These are phyloP conservation scores for Trichophyton simii DNA, from an alignment of 2,329 filamentous ascomycete genomes.

Conservation along the genomic window DNA sequence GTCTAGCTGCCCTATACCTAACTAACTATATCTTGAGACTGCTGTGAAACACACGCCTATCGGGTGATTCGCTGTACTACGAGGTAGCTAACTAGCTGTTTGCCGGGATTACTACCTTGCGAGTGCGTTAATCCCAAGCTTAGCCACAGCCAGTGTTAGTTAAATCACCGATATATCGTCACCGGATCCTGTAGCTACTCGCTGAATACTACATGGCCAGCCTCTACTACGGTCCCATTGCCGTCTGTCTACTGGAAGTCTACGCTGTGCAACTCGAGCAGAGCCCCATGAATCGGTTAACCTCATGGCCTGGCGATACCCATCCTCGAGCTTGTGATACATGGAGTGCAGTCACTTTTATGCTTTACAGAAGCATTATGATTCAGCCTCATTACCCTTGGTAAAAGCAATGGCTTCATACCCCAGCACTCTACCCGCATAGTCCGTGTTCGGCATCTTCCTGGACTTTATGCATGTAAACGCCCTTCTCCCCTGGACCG, in stretches of 20 bases:
- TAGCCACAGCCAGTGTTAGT: no score
- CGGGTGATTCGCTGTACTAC: background rate
- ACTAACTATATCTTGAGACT: background rate
- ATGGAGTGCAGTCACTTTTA: no score
- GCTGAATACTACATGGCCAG: no score
- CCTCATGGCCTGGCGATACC: no score
- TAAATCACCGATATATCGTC: background rate
- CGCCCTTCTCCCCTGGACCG: background rate
- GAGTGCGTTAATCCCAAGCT: background rate
- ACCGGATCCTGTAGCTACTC: background rate
- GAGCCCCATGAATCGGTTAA: no score
- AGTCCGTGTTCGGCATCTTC: background rate
- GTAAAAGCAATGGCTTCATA: background rate
- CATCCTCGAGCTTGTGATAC: no score
- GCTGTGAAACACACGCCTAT: background rate
- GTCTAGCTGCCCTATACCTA: background rate
- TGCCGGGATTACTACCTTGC: background rate
- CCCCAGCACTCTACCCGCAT: background rate
- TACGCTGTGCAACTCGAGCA: no score
- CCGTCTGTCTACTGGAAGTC: no score
- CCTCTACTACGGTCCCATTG: no score
- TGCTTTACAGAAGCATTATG: background rate
- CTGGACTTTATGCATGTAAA: background rate
- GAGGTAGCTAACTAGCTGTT: background rate
- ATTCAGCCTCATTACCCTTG: background rate